Evolutionary conservation across 768 basidiomycete genomes (phyloP).

Genomic region (Amylocystis lapponica): DNA sequence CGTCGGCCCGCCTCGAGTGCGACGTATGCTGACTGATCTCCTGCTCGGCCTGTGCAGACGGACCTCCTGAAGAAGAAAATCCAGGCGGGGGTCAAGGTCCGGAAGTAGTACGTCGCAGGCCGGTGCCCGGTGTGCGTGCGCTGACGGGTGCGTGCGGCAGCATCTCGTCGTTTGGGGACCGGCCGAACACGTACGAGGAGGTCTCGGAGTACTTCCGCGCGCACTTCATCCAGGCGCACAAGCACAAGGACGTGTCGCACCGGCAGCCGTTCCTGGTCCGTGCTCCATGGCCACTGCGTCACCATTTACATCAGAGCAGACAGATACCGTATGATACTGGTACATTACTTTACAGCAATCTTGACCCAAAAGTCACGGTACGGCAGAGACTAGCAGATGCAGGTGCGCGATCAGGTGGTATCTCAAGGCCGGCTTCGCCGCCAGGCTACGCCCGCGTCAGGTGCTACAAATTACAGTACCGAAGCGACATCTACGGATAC

Average conservation of each 20-base stretch:
- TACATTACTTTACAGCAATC: too few relatives aligned
- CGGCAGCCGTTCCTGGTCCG: constrained; percentile 58
- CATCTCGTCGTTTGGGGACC: constrained; percentile 77
- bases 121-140: too few relatives aligned
- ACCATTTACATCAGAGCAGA: too few relatives aligned
- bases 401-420: too few relatives aligned
- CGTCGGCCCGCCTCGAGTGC: constrained; percentile 10
- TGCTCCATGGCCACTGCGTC: too few relatives aligned
- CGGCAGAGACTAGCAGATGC: too few relatives aligned
- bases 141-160: constrained; percentile 31
- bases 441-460: too few relatives aligned
- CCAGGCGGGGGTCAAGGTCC: constrained; percentile 58
- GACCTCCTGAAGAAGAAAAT: constrained; percentile 73
- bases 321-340: too few relatives aligned
- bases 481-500: too few relatives aligned
- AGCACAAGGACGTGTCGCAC: constrained; percentile 71
- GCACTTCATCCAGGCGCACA: constrained; percentile 80
- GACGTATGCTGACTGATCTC: constrained; percentile 2
- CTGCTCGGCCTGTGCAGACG: constrained; percentile 33
- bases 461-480: too few relatives aligned
- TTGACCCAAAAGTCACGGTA: too few relatives aligned
- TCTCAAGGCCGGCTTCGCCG: too few relatives aligned
- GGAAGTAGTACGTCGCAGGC: constrained; percentile 59
- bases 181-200: constrained; percentile 75
- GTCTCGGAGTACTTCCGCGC: constrained; percentile 84